phyloP scores from a whole-genome alignment of 805 yeast genomes.

The Candida stauntonica region DNA sequence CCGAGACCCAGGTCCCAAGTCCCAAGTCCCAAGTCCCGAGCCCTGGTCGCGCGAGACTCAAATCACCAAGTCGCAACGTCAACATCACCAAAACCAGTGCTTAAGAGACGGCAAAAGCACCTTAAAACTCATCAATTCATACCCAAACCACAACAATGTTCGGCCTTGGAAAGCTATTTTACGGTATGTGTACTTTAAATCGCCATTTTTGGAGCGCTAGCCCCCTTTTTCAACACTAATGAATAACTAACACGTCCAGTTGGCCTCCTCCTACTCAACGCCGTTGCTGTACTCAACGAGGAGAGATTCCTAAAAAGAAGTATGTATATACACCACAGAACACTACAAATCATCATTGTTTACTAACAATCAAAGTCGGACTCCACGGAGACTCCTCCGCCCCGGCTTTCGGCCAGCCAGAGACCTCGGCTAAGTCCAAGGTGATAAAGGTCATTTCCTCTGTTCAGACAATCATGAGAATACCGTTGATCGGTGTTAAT shows the following conservation, averaged over 20 bases:
- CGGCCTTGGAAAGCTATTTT: conserved; percentile 56
- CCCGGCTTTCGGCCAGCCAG: conserved; percentile 42
- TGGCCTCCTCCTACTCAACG: conserved; percentile 55
- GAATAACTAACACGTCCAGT: conserved; percentile 19
- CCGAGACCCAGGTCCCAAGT: too few species aligned
- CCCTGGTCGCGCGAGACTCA: too few species aligned
- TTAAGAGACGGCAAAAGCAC: too few species aligned
- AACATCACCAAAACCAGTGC: too few species aligned
- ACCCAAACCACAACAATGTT: conserved; percentile 38
- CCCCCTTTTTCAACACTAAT: too few species aligned
- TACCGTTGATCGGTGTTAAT: conserved; percentile 69
- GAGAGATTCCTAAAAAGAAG: conserved; percentile 70
- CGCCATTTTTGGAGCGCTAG: neutral
- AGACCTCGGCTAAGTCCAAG: conserved; percentile 50
- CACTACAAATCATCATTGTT: neutral
- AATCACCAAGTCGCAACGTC: too few species aligned
- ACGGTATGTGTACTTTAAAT: conserved; percentile 29
- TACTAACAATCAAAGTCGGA: conserved; percentile 33
- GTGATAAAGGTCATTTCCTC: conserved; percentile 66
- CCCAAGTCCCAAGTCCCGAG: too few species aligned
- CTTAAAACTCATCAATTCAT: too few species aligned
- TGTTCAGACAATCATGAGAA: conserved; percentile 67
- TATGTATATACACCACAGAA: conserved; percentile 1
- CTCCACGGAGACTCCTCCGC: conserved; percentile 31
- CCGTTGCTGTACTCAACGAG: conserved; percentile 75